Base-by-base conservation (phyloP, 2,329 filamentous ascomycete genomes). In the Ophidiomyces ophidiicola region DNA sequence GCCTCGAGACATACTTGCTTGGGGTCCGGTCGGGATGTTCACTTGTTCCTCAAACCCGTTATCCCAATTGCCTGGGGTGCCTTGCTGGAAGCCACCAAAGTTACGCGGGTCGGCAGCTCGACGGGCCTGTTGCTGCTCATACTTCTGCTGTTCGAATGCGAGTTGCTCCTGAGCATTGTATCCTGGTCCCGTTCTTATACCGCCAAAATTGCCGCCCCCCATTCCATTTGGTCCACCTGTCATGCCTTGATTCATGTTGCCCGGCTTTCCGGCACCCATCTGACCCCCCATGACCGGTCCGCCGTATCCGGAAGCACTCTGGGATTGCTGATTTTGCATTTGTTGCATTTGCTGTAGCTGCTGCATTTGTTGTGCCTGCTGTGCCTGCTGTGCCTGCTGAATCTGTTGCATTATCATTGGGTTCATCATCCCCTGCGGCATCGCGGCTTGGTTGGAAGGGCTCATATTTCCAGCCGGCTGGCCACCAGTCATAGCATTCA, bases 21-120 rank as follows among this genome's bases (percentile, higher is more conserved):
- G 65, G 36, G 70, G 68, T 32, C 67, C 70, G 11, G 64, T 67
- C 48, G 68, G 66, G 41, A 78, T 72, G 50, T 79, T 78, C 4
- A 84, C 84, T 56, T 88, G 84, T 57, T 94, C 88, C 57, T 96
- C 88, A 59, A 94, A 96, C 86, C 94, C 94, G 53, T 88, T 88
- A 59, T 96, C 88, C 86, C 87, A 94, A 28, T 80, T 87, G 17
- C 82, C 84, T n/a, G 81, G 80, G 11, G 76, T 77, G 31, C 75
- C 76, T 41, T 71, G 53, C 58, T 69, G 58, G 45, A 66, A 63
- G 26, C 62, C 56, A 40, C 61, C 53, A 53, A 61, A 61, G 12
- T 48, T 55, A 8, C 61, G 59, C 38, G 55, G 58, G 14, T 62
- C 60, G 32, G 62, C 67, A 61, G 58, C 61, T 41, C 71, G 73